Percentiles rank a stretch among this genome's conserved stretches.
These are phyloP conservation scores for Artemisia argyi DNA, from an alignment of 129 eudicot genomes.

Conservation along the genomic window DNA sequence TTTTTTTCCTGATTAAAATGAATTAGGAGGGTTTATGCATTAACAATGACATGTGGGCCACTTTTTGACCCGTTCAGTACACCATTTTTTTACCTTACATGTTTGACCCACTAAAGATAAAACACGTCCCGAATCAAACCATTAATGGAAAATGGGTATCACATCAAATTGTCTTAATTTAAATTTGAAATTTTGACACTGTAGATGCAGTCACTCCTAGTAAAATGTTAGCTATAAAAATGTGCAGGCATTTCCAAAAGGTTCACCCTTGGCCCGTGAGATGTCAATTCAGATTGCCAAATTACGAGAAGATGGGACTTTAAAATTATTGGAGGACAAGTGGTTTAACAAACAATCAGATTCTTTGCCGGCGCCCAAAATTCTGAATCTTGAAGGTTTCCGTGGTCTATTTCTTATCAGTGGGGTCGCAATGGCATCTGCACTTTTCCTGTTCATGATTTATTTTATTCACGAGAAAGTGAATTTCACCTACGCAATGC, in stretches of 20 bases:
- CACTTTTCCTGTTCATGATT: constrained; percentile 2
- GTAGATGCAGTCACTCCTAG: neutral
- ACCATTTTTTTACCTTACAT: too few species aligned
- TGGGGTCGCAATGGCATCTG: constrained; percentile 16
- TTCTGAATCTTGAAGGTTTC: constrained; percentile 1
- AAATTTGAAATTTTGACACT: neutral
- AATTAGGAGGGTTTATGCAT: neutral
- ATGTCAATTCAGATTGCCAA: neutral
- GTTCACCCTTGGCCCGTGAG: constrained; percentile 37
- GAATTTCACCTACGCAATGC: constrained; percentile 1
- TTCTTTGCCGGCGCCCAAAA: neutral
- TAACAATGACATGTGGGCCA: neutral
- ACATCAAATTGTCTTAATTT: too few species aligned
- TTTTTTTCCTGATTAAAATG: too few species aligned
- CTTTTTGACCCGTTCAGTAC: neutral
- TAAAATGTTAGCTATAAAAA: neutral
- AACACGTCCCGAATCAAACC: too few species aligned
- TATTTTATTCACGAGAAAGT: constrained; percentile 7
- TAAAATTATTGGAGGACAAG: constrained; percentile 26
- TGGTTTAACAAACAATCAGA: constrained; percentile 28
- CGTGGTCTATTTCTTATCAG: constrained; percentile 20
- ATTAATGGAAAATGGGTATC: too few species aligned
- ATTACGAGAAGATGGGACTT: constrained; percentile 45
- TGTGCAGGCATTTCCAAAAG: constrained; percentile 36
- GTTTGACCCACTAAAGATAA: too few species aligned